Percentiles rank a stretch among this genome's conserved stretches.
Conservation (phyloP, 208 protist genomes). For the Leishmania arabica region DNA sequence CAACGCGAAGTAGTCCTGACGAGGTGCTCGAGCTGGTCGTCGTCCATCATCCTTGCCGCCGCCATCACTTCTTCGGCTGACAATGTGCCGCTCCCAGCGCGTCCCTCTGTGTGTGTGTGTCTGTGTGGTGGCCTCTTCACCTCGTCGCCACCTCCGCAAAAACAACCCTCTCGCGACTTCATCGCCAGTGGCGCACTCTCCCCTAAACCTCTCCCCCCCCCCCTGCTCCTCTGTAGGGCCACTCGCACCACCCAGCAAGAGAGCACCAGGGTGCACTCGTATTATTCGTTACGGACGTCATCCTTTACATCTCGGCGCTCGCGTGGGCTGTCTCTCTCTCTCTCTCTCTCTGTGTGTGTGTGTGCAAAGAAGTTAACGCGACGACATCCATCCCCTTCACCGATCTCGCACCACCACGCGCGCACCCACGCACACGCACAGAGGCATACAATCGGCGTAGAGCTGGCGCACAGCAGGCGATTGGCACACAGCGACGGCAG, state of each 20-base stretch:
- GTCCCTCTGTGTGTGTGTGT: no score
- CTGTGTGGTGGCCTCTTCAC: background rate
- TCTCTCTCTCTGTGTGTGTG: no score
- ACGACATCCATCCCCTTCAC: background rate
- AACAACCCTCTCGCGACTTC: background rate
- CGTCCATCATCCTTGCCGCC: background rate
- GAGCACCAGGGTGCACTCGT: background rate
- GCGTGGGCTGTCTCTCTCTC: background rate
- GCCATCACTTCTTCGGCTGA: background rate
- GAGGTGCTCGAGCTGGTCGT: background rate
- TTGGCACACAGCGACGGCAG: background rate
- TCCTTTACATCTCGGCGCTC: background rate
- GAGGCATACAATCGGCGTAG: background rate
- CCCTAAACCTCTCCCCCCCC: background rate
- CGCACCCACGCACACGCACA: constrained; percentile 2
- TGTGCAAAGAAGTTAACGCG: background rate
- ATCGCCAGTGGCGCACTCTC: background rate
- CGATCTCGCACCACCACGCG: background rate
- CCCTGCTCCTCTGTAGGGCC: background rate
- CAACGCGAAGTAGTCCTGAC: background rate
- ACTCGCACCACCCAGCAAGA: background rate
- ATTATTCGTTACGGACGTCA: background rate
- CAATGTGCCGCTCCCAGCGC: no score
- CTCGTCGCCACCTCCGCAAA: background rate
- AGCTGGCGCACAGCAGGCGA: background rate